These are phyloP conservation scores for Geosmithia morbida DNA, from an alignment of 2,329 filamentous ascomycete species.

Conservation along the genomic window DNA sequence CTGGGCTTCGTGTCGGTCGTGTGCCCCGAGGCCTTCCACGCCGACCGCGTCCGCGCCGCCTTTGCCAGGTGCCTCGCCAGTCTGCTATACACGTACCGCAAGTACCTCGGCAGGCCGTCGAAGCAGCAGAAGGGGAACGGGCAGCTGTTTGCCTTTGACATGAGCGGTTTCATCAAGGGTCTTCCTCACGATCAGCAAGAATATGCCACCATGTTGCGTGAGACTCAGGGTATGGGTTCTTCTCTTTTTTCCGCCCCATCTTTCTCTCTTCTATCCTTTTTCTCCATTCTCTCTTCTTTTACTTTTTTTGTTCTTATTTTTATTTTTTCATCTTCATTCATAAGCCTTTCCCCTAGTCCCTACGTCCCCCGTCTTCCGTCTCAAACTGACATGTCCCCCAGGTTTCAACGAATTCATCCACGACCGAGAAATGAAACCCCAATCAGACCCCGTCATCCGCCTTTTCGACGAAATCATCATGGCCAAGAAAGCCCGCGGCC, in stretches of 20 bases:
- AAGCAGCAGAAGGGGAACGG: constrained; percentile 46
- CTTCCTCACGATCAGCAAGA: constrained; percentile 52
- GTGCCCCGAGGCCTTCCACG: constrained; percentile 46
- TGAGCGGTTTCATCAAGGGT: constrained; percentile 50
- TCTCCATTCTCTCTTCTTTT: too few relatives aligned
- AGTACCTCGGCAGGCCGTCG: constrained; percentile 42
- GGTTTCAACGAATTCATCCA: constrained; percentile 74
- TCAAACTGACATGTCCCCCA: constrained; percentile 4
- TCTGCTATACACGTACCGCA: constrained; percentile 51
- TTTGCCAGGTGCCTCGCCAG: constrained; percentile 54
- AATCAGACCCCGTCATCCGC: constrained; percentile 51
- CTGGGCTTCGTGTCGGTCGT: constrained; percentile 49
- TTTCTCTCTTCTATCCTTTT: constrained; percentile 8
- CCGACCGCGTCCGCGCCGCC: constrained; percentile 46
- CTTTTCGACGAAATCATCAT: constrained; percentile 77
- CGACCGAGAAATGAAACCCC: constrained; percentile 53
- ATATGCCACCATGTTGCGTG: constrained; percentile 47
- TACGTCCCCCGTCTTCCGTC: too few relatives aligned
- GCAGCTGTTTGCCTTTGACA: constrained; percentile 49
- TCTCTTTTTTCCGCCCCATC: background rate
- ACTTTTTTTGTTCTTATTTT: too few relatives aligned
- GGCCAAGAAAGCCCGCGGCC: constrained; percentile 57
- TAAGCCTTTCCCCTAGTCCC: too few relatives aligned
- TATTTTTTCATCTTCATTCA: too few relatives aligned
- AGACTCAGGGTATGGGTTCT: constrained; percentile 52